Conservation (phyloP, 202 grass and related monocot species). For the Musa balbisiana region DNA sequence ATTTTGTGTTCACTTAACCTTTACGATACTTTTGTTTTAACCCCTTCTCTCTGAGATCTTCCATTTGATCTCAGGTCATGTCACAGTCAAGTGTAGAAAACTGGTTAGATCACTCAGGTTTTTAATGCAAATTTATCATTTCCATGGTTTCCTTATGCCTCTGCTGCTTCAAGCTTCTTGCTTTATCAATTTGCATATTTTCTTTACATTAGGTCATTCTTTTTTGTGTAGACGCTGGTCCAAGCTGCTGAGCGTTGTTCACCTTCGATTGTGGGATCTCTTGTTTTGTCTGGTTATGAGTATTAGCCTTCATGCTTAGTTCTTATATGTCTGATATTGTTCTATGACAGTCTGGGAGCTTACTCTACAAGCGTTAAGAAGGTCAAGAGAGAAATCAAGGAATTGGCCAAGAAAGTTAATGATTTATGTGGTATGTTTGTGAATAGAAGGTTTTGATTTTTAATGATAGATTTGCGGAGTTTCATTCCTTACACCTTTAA, state of each 20-base stretch:
- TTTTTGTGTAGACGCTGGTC: too few relatives aligned
- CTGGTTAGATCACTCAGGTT: neutral
- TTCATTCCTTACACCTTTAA: neutral
- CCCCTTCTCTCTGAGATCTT: too few relatives aligned
- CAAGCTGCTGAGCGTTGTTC: neutral
- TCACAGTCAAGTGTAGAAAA: neutral
- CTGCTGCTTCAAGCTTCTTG: too few relatives aligned
- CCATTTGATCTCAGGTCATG: too few relatives aligned
- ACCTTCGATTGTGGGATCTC: neutral
- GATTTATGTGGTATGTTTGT: conserved; percentile 48
- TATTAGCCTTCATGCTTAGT: conserved; percentile 11
- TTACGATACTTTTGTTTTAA: too few relatives aligned
- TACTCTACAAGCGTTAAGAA: conserved; percentile 76
- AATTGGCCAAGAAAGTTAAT: conserved; percentile 82
- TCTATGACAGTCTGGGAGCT: conserved; percentile 43
- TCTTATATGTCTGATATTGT: conserved; percentile 11
- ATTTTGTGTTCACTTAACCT: too few relatives aligned
- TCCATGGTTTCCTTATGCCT: neutral
- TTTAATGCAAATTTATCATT: neutral
- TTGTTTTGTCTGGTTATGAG: neutral
- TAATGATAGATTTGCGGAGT: neutral
- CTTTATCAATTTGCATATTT: neutral
- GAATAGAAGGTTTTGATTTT: neutral
- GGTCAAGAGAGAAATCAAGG: conserved; percentile 89
- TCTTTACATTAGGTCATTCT: too few relatives aligned